A percentile compares a stretch with the other conserved stretches of the same genome.
phyloP scores from a whole-genome alignment of 1,284 basidiomycete genomes.

The Cutaneotrichosporon sp. region DNA sequence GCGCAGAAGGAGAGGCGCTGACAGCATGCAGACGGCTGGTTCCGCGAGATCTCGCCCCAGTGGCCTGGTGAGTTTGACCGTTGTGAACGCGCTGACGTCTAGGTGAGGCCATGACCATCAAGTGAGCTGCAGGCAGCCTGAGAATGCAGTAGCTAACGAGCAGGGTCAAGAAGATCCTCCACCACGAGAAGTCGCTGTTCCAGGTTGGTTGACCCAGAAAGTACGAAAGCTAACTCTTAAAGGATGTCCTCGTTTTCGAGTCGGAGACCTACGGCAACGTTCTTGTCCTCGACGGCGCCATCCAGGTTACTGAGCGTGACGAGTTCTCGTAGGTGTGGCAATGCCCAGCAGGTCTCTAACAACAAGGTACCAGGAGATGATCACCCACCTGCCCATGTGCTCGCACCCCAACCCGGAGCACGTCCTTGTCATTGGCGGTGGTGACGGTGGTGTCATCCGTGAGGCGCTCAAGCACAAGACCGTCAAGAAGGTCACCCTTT shows the following conservation, averaged over 20 bases:
- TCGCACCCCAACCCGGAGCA: conserved; percentile 95
- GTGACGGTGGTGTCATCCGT: conserved; percentile 92
- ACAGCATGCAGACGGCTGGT: conserved; percentile 69
- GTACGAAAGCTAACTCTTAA: conserved; percentile 29
- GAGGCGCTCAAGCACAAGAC: conserved; percentile 92
- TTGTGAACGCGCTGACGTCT: conserved; percentile 6
- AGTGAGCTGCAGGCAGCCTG: conserved; percentile 50
- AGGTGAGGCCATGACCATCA: conserved; percentile 86
- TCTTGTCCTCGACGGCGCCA: conserved; percentile 89
- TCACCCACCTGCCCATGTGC: conserved; percentile 88
- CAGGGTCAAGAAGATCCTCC: conserved; percentile 86
- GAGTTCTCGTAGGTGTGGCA: conserved; percentile 78
- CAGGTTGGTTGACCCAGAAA: conserved; percentile 30
- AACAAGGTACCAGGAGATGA: conserved; percentile 97
- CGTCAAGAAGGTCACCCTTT: conserved; percentile 89
- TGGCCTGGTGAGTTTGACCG: conserved; percentile 67
- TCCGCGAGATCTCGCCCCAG: conserved; percentile 91
- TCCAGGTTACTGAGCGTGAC: conserved; percentile 95
- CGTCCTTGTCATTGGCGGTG: conserved; percentile 94
- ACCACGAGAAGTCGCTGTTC: conserved; percentile 86
- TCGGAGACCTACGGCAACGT: conserved; percentile 94
- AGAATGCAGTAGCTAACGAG: conserved; percentile 10
- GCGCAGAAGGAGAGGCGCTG: background rate
- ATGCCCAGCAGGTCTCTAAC: background rate
- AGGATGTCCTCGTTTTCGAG: conserved; percentile 95